Evolutionary conservation across 768 basidiomycete genomes (phyloP), one percentile per base, ranked within the genome.

Genomic region (Rossbeevera mucosa): DNA sequence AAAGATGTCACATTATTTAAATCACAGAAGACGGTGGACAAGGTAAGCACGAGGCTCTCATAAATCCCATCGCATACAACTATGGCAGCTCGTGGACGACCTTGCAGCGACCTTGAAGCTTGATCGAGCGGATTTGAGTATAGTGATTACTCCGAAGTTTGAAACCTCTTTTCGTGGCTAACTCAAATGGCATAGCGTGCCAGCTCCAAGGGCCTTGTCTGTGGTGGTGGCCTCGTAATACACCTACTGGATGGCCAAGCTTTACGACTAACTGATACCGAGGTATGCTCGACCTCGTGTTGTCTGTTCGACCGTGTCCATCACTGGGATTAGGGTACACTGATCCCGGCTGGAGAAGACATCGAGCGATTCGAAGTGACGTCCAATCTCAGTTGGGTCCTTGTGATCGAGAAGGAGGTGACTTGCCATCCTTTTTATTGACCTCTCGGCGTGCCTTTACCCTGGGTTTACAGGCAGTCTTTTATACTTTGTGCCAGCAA

Each of bases 401-500:
- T 98, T 14, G 73, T 98, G 4, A 77, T 97, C 16, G 96, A 99
- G 71, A 99, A 99, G 73, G 96, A 99, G 72, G 95, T 87, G 28
- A 45, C 72, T 56, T 6, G 6, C 24, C 11, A 6, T 47, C 29
- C 20, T 30, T 41, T 26, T 12, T 21, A 16, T 50, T 52, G 38
- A 61, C 18, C n/a, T 38, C n/a, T 38, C 13, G 36, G 9, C 36
- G 46, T 47, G n/a, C 54, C 14, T n/a, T 28, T 26, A 9, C 18
- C 6, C 31, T 21, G 9, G 24, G 2, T 16, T 30, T 42, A 5
- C 64, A 97, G 95, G 95, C 96, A 0, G 81, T 96, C n/a, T 98
- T 97, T 65, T 89, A 94, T 63, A 88, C 91, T 0, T 76, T 98
- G 1, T 87, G 85, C 61, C 75, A 76, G 38, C 56, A 83, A 14